phyloP scores from a whole-genome alignment of 1,139 yeast species.

The Hemisphaericaspora lyxosophila region DNA sequence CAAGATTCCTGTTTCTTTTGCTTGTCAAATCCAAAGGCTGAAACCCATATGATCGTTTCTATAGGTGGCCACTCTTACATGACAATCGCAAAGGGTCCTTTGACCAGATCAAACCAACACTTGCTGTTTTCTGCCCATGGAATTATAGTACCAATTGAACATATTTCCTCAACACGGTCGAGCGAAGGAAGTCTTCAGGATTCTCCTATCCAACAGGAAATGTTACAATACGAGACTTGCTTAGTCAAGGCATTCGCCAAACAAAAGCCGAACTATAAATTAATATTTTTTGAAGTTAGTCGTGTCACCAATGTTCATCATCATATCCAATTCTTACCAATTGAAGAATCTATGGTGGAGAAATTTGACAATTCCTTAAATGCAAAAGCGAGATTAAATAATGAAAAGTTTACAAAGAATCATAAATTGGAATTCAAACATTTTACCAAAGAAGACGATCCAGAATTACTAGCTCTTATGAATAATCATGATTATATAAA shows the following conservation, averaged over 20 bases:
- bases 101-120: constrained; percentile 48
- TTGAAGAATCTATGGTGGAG: constrained; percentile 41
- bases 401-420: constrained; percentile 46
- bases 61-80: constrained; percentile 67
- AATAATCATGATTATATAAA: constrained; percentile 41
- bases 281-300: constrained; percentile 63
- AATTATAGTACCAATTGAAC: constrained; percentile 79
- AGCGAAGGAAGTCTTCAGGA: constrained; percentile 17
- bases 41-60: constrained; percentile 76
- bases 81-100: constrained; percentile 86
- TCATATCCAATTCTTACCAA: constrained; percentile 65
- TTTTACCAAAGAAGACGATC: constrained; percentile 24
- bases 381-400: constrained; percentile 47
- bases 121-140: constrained; percentile 77
- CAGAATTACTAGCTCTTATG: constrained; percentile 23
- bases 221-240: constrained; percentile 39
- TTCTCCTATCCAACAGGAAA: constrained; percentile 26
- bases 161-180: constrained; percentile 48
- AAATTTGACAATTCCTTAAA: constrained; percentile 36
- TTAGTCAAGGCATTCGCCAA: constrained; percentile 45
- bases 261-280: constrained; percentile 34
- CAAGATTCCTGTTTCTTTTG: constrained; percentile 80
- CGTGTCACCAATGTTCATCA: constrained; percentile 59
- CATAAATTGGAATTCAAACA: constrained; percentile 42
- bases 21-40: constrained; percentile 74